Base-by-base conservation (phyloP, 257 asterid species). In the Fraxinus cuspidata region DNA sequence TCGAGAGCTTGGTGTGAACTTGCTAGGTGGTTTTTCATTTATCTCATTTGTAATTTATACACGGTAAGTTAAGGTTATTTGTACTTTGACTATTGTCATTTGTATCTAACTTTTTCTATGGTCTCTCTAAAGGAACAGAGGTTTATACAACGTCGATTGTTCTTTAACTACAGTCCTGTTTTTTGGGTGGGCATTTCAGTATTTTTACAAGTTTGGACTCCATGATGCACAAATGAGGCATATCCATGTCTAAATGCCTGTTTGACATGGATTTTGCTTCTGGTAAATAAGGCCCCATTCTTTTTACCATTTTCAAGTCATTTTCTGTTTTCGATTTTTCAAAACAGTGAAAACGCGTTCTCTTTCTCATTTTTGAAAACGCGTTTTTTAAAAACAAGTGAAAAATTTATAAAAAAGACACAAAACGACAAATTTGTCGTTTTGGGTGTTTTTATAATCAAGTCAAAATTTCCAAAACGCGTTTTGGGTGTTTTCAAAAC, bases 21-120 rank as follows among this genome's bases (percentile, higher is more conserved):
- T 10, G 11, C 9, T 5, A 1, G 63, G 10, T 16, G 64, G 64
- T 18, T 53, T 53, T n/a, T 53, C 27, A n/a, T n/a, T 53, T 19
- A 1, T 53, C 64, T 18, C 64, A 19, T 18, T 27, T 2, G 27
- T 16, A 7, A 53, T 19, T n/a, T 18, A n/a, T 16, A 40, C 71
- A 70, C 66, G 35, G 78, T 82, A 86, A 9, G 71, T 28, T 77
- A 72, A 72, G 79, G 42, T 40, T 10, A 40, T 40, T 40, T 40
- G 49, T 40, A 40, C 35, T 11, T 1, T 40, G 47, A 40, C 49
- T 40, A 2, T 40, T 40, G 3, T 44, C 10, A 29, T 29, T 53
- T 77, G 77, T 79, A 71, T 53, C 75, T 27, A 44, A 44, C 53
- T 7, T 44, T 44, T 44, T 53, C 63, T 7, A 1, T 53, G 25